phyloP scores from a whole-genome alignment of 2,329 filamentous ascomycete genomes.

The Podosphaera fusca region DNA sequence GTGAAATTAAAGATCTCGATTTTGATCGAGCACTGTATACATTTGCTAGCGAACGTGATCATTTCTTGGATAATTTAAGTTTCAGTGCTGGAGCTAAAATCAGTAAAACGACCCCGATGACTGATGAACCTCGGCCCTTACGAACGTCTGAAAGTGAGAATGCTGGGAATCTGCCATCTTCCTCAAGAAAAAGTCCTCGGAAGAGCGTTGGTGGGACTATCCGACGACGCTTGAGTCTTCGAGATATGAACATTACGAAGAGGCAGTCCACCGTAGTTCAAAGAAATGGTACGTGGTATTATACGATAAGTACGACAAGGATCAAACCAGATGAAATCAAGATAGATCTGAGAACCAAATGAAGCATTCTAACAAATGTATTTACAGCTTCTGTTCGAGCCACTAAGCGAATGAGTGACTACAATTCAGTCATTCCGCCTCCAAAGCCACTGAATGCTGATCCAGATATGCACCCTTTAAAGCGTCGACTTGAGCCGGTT shows the following conservation, averaged over 20 bases:
- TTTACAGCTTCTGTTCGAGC: slow-evolving; percentile 46
- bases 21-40: slow-evolving; percentile 86
- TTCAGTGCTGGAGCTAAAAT: slow-evolving; percentile 58
- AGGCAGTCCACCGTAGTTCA: slow-evolving; percentile 50
- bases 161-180: slow-evolving; percentile 2
- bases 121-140: slow-evolving; percentile 24
- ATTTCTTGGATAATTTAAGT: slow-evolving; percentile 76
- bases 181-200: slow-evolving; percentile 22
- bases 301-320: neutral
- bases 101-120: slow-evolving; percentile 44
- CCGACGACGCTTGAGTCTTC: slow-evolving; percentile 72
- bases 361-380: slow-evolving; percentile 2
- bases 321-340: neutral
- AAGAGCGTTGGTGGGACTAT: slow-evolving; percentile 54
- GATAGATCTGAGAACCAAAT: neutral
- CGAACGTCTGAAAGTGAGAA: slow-evolving; percentile 32
- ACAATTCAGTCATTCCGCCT: slow-evolving; percentile 89
- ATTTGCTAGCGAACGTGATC: slow-evolving; percentile 86
- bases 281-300: slow-evolving; percentile 40
- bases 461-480: slow-evolving; percentile 85
- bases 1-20: slow-evolving; percentile 44
- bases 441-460: slow-evolving; percentile 78
- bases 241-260: slow-evolving; percentile 88
- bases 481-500: slow-evolving; percentile 87
- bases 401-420: slow-evolving; percentile 76